phyloP scores from a whole-genome alignment of 768 basidiomycete genomes.

The Strobilomyces echinocephalus region DNA sequence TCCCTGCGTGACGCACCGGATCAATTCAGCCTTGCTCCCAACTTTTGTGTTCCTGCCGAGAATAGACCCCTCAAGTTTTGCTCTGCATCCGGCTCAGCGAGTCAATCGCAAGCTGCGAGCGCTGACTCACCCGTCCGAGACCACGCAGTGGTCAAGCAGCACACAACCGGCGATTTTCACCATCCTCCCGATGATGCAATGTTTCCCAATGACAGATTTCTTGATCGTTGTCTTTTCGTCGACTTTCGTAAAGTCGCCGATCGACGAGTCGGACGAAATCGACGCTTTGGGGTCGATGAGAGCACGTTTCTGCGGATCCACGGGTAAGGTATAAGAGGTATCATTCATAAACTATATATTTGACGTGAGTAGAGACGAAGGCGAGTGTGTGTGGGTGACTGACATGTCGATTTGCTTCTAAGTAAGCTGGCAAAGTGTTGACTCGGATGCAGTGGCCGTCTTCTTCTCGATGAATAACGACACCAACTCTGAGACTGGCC shows the following conservation, averaged over 20 bases:
- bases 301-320: slow-evolving; percentile 56
- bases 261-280: slow-evolving; percentile 75
- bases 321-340: slow-evolving; percentile 49
- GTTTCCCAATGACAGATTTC: slow-evolving; percentile 71
- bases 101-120: background rate
- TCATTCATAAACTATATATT: slow-evolving; percentile 42
- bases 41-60: slow-evolving; percentile 72
- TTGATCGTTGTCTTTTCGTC: slow-evolving; percentile 79
- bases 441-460: slow-evolving; percentile 61
- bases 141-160: slow-evolving; percentile 81
- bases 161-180: slow-evolving; percentile 81
- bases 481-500: slow-evolving; percentile 58
- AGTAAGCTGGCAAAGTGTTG: slow-evolving; percentile 71
- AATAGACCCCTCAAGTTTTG: slow-evolving; percentile 72
- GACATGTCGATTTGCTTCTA: slow-evolving; percentile 79
- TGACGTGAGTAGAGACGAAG: slow-evolving; percentile 8
- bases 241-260: slow-evolving; percentile 80
- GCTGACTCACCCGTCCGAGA: slow-evolving; percentile 70
- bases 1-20: slow-evolving; percentile 67
- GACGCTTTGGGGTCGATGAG: slow-evolving; percentile 79
- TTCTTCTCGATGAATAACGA: slow-evolving; percentile 51
- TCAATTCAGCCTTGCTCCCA: slow-evolving; percentile 63
- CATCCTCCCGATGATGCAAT: slow-evolving; percentile 81
- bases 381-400: slow-evolving; percentile 18
- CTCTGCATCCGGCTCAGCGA: slow-evolving; percentile 39